phyloP scores from a whole-genome alignment of 2,329 filamentous ascomycete species.

The Sarocladium kiliense region DNA sequence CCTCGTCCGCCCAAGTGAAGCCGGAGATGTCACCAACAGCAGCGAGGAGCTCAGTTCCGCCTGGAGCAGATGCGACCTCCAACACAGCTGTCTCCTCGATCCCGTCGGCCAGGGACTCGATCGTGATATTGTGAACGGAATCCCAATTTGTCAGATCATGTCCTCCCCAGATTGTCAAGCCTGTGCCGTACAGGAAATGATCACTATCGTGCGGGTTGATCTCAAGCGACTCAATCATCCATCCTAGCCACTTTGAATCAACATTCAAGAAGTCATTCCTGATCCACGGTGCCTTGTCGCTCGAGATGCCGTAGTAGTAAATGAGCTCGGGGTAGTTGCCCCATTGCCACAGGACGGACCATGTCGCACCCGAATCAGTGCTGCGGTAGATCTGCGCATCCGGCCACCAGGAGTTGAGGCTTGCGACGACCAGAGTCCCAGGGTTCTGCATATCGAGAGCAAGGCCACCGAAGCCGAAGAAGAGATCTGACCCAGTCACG shows the following conservation, averaged over 20 bases:
- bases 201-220: constrained; percentile 55
- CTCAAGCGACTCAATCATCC: constrained; percentile 56
- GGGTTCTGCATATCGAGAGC: constrained; percentile 47
- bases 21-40: constrained; percentile 48
- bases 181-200: constrained; percentile 58
- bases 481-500: constrained; percentile 37
- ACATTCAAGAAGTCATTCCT: constrained; percentile 40
- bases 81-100: constrained; percentile 50
- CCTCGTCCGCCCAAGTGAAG: constrained; percentile 38
- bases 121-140: constrained; percentile 39
- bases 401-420: constrained; percentile 55
- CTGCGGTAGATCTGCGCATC: constrained; percentile 53
- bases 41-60: constrained; percentile 45
- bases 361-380: constrained; percentile 47
- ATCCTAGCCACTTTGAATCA: constrained; percentile 48
- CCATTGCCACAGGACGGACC: constrained; percentile 50
- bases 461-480: constrained; percentile 52
- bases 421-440: constrained; percentile 51
- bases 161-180: constrained; percentile 48
- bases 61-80: constrained; percentile 41
- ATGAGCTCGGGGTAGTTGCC: constrained; percentile 38
- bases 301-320: constrained; percentile 40
- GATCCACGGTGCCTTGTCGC: constrained; percentile 48
- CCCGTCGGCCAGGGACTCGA: constrained; percentile 46
- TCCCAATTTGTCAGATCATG: constrained; percentile 53